Conservation (phyloP, 352 stramenopile species). For the Aphanomyces stellatus region DNA sequence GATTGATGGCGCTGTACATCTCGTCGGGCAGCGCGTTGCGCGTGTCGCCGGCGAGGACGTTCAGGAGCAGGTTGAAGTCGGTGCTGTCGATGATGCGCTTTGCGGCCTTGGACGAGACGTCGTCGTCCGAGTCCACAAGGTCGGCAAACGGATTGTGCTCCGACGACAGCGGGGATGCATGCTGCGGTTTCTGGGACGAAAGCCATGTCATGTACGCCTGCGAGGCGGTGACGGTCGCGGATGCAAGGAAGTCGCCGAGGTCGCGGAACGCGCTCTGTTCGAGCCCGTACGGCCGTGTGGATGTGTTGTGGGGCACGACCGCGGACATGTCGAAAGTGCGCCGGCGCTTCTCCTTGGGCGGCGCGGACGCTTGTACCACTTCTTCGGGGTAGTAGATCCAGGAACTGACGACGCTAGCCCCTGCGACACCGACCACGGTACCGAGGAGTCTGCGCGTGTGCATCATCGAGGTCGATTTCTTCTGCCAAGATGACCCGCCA, state of each 20-base stretch:
- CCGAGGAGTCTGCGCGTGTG: constrained; percentile 15
- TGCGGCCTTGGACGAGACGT: constrained; percentile 29
- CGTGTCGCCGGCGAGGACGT: constrained; percentile 34
- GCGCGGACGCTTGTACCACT: background rate
- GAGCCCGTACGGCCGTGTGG: constrained; percentile 34
- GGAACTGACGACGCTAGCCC: background rate
- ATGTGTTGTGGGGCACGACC: background rate
- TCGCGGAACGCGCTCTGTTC: constrained; percentile 63
- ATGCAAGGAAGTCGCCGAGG: constrained; percentile 57
- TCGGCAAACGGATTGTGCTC: constrained; percentile 33
- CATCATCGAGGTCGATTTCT: background rate
- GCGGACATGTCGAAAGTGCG: background rate
- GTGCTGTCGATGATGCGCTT: constrained; percentile 41
- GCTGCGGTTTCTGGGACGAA: background rate
- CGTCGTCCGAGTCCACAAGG: constrained; percentile 35
- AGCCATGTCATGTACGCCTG: constrained; percentile 26
- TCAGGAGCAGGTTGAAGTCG: constrained; percentile 56
- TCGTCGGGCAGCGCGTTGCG: constrained; percentile 36
- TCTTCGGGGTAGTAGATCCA: constrained; percentile 13
- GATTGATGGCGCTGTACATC: constrained; percentile 39
- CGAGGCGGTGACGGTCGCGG: constrained; percentile 44
- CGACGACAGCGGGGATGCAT: background rate
- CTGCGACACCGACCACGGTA: constrained; percentile 1
- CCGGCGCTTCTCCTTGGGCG: background rate
- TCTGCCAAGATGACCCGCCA: background rate